phyloP scores from a whole-genome alignment of 257 asterid species.

The Capsicum chinense region DNA sequence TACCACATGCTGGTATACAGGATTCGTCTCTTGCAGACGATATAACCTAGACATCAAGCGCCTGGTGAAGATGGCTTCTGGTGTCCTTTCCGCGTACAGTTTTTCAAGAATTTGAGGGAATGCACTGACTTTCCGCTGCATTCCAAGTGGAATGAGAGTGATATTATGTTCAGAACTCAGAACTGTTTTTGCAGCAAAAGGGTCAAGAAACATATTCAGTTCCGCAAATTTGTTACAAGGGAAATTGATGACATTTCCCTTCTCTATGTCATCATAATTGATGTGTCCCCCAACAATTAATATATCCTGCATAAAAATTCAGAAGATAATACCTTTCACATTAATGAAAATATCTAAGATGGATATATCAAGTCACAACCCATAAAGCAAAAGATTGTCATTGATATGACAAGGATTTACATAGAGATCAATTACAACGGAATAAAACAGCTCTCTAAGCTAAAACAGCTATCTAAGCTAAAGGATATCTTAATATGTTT shows the following conservation, averaged over 20 bases:
- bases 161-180: slow-evolving; percentile 52
- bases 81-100: slow-evolving; percentile 59
- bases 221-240: slow-evolving; percentile 68
- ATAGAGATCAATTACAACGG: no score
- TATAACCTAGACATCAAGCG: slow-evolving; percentile 62
- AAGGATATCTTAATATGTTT: no score
- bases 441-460: no score
- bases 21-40: slow-evolving; percentile 44
- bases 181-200: slow-evolving; percentile 71
- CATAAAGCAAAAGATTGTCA: no score
- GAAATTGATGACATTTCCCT: slow-evolving; percentile 70
- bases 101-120: slow-evolving; percentile 38
- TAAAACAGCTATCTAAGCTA: no score
- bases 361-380: no score
- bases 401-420: no score
- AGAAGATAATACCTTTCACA: neutral
- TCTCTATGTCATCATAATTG: slow-evolving; percentile 34
- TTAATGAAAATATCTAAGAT: neutral
- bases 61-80: slow-evolving; percentile 57
- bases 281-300: slow-evolving; percentile 80
- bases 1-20: slow-evolving; percentile 73
- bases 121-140: slow-evolving; percentile 55
- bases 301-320: slow-evolving; percentile 56
- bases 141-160: slow-evolving; percentile 67
- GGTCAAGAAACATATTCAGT: slow-evolving; percentile 83